A percentile compares a stretch with the other conserved stretches of the same genome.
phyloP scores from a whole-genome alignment of 352 stramenopile species.

The Phytophthora europaea region DNA sequence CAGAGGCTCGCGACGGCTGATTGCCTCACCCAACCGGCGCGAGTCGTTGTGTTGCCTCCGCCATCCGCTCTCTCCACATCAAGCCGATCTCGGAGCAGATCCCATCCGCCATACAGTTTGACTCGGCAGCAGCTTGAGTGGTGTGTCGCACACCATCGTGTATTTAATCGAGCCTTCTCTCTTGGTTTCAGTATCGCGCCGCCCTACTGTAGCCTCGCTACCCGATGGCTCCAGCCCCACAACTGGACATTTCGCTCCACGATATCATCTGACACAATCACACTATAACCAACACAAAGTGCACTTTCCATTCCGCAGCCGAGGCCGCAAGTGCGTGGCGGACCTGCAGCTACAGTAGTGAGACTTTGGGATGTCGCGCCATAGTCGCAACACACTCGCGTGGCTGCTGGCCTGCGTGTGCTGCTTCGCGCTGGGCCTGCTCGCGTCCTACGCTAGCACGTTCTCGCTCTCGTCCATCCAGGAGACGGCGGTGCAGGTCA shows the following conservation, averaged over 20 bases:
- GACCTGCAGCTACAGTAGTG: not conserved
- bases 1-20: too few species aligned
- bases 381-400: constrained; percentile 30
- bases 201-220: not conserved
- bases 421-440: constrained; percentile 48
- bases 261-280: not conserved
- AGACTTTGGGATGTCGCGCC: constrained; percentile 10
- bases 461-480: constrained; percentile 29
- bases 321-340: not conserved
- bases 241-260: constrained; percentile 7
- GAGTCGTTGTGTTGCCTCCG: not conserved
- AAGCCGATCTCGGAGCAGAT: constrained; percentile 9
- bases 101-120: not conserved
- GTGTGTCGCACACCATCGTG: constrained; percentile 15
- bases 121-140: not conserved
- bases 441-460: constrained; percentile 42
- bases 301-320: constrained; percentile 22
- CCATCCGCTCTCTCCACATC: constrained; percentile 3
- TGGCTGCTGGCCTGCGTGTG: constrained; percentile 53
- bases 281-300: not conserved
- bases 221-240: constrained; percentile 11
- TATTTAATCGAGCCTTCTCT: constrained; percentile 13
- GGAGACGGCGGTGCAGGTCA: constrained; percentile 2
- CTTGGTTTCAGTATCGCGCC: constrained; percentile 20
- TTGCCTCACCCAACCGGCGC: not conserved